Base-by-base conservation (phyloP, 2,329 filamentous ascomycete genomes). In the Diaporthe caulivora region DNA sequence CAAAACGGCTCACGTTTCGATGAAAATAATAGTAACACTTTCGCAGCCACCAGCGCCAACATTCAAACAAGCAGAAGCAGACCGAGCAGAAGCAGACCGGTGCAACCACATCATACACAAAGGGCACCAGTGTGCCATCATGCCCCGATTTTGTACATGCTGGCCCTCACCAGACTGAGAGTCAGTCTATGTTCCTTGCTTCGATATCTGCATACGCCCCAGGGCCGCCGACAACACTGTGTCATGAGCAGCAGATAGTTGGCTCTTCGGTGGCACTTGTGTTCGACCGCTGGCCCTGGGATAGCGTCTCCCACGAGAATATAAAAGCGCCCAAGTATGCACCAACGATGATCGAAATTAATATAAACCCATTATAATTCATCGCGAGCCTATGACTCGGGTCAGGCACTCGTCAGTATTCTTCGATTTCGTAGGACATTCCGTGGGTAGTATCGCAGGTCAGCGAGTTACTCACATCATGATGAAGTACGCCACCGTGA, bases 311-410 rank as follows among this genome's bases (percentile, higher is more conserved):
- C 49, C 40, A 55, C 13, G 37, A 57, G 24, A 55, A 72, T 5
- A 60, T 79, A 76, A 95, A 94, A 17, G 89, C 87, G 21, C 94
- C 94, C 7, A 95, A 72, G 76, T 90, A 94, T 0, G 92, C 90
- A 1, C 94, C 94, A 71, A 96, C 88, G 75, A 96, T 90, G 80
- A 97, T 94, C 77, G 91, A 94, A 74, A 96, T 92, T 81, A 97
- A 94, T 76, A 97, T 88, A 82, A 94, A 97, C 13, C 92, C 90
- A 77, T 90, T 91, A 83, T 88, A 91, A 80, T 90, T 90, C 87
- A 90, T 90, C 76, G 87, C 87, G n/a, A 84, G 82, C 75, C 79
- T 83, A 72, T 2, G 13, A 15, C 24, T 10, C 40, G 74, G 26
- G 71, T 58, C 29, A 40, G 24, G 40, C n/a, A 24, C 11, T 31